Percentiles rank a stretch among this genome's conserved stretches.
phyloP scores from a whole-genome alignment of 106 monocot genomes.

The Acorus gramineus region DNA sequence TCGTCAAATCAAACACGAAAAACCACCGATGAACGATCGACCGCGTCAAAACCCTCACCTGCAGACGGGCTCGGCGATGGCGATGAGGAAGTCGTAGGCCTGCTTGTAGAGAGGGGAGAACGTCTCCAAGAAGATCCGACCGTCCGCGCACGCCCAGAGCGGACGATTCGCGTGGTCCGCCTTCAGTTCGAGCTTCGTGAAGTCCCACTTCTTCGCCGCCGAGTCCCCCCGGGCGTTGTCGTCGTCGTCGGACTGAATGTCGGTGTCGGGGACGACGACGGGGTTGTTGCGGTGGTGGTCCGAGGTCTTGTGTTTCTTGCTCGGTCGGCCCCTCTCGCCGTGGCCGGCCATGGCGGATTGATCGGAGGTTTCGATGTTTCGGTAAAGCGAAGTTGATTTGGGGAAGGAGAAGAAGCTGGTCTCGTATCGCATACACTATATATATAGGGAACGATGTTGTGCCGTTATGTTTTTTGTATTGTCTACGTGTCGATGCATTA shows the following conservation, averaged over 20 bases:
- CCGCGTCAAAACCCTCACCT: constrained; percentile 20
- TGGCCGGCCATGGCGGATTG: no score
- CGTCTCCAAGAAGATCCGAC: constrained; percentile 90
- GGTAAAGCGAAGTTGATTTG: no score
- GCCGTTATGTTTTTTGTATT: no score
- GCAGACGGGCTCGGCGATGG: constrained; percentile 95
- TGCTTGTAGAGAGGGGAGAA: constrained; percentile 97
- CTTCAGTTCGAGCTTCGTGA: constrained; percentile 87
- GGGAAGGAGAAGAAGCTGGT: no score
- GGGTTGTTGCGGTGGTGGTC: constrained; percentile 8
- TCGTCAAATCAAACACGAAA: neutral
- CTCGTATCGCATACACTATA: no score
- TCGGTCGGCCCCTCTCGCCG: constrained; percentile 32
- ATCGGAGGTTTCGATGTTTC: no score
- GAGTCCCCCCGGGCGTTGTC: constrained; percentile 50
- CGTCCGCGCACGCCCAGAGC: constrained; percentile 96
- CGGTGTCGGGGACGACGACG: constrained; percentile 33
- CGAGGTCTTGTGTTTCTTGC: constrained; percentile 25
- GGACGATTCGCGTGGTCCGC: constrained; percentile 72
- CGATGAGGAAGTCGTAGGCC: constrained; percentile 94
- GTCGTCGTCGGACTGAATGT: constrained; percentile 51
- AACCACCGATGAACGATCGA: neutral
- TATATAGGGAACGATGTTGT: no score
- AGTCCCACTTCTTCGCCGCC: constrained; percentile 72
- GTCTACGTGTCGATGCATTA: no score